Evolutionary conservation across 2,329 filamentous ascomycete species (phyloP), one percentile per base, ranked within the genome.

Genomic region (Endoconidiophora polonica): DNA sequence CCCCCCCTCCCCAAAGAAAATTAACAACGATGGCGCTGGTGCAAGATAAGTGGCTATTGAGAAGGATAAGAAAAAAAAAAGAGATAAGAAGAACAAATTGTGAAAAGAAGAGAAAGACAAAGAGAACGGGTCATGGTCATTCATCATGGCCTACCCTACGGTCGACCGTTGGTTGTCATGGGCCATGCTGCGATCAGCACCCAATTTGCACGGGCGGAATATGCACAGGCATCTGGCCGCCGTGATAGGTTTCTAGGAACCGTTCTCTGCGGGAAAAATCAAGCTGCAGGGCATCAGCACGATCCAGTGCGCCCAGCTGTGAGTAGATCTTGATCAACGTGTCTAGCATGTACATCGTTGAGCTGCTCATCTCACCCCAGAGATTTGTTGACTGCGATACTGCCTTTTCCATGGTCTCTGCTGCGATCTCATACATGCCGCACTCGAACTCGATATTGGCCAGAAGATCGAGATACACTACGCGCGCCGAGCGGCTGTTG

Each of bases 261-360:
- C 43, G 41, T 29, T 52, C 50, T 41, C 50, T 41, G 20, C 46
- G 40, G 14, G 24, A 43, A 38, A 49, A 48, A 20, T 45, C 42
- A 16, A 41, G 5, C 4, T 39, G 46, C 42, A 52, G 38, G 5
- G 41, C 42, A 7, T 49, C 41, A 16, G 46, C 50, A 3, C 46
- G 46, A 23, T 41, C 41, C 46, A 52, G 16, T 6, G 46, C 46
- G 6, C 50, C 50, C 42, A 49, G 44, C 36, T 52, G 50, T 36
- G 41, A 46, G 50, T 52, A 52, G 29, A 52, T 52, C 37, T 52
- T 52, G 42, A 52, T 52, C 22, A 52, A 20, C 5, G 50, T 49
- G 18, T 52, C 50, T 4, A 48, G 22, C 50, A 52, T 52, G 24
- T 52, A 49, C 50, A 52, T 52, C 9, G 50, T 52, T 14, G 46